These are phyloP conservation scores for Sanghuangporus baumii DNA, from an alignment of 1,284 basidiomycete genomes.

Conservation along the genomic window DNA sequence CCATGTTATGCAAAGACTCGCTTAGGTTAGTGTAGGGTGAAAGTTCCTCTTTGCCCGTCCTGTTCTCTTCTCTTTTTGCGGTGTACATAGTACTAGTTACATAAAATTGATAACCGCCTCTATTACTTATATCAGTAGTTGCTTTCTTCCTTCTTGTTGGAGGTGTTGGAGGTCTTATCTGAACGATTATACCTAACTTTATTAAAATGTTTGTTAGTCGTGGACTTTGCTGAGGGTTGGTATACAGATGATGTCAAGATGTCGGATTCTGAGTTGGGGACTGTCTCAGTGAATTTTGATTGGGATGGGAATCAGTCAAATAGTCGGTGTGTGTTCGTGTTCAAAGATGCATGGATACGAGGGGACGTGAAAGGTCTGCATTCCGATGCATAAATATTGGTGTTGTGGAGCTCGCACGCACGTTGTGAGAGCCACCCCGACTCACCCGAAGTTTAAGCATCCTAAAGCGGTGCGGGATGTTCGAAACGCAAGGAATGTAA, in stretches of 20 bases:
- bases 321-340: too few relatives aligned
- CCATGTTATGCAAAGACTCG: not conserved
- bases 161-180: not conserved
- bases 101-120: not conserved
- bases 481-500: too few relatives aligned
- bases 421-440: too few relatives aligned
- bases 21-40: not conserved
- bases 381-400: not conserved
- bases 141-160: not conserved
- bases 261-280: too few relatives aligned
- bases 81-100: not conserved
- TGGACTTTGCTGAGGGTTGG: too few relatives aligned
- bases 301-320: not conserved
- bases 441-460: too few relatives aligned
- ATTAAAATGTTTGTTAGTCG: not conserved
- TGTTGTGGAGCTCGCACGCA: not conserved
- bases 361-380: not conserved
- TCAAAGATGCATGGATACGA: not conserved
- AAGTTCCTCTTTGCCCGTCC: not conserved
- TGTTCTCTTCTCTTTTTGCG: not conserved
- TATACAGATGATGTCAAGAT: too few relatives aligned
- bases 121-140: constrained; percentile 6
- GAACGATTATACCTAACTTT: not conserved
- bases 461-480: too few relatives aligned
- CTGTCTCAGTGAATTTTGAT: not conserved